Percentiles rank a stretch among this genome's conserved stretches.
These are phyloP conservation scores for Cladosporium oxysporum DNA, from an alignment of 2,329 filamentous ascomycete genomes.

Conservation along the genomic window DNA sequence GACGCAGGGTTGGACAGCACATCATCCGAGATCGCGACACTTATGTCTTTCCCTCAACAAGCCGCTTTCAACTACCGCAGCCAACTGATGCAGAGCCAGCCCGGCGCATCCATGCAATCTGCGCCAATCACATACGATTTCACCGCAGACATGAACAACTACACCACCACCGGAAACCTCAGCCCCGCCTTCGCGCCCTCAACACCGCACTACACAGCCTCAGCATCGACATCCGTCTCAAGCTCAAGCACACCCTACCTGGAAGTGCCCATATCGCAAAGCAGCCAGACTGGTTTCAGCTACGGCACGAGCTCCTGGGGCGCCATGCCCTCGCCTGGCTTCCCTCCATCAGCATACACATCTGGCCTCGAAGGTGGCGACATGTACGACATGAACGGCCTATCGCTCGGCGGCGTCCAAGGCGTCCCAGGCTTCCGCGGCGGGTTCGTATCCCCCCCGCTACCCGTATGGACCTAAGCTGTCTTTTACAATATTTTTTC, in stretches of 20 bases:
- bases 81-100: conserved; percentile 27
- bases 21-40: conserved; percentile 45
- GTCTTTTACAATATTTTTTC: conserved; percentile 7
- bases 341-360: conserved; percentile 37
- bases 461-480: conserved; percentile 37
- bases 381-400: conserved; percentile 16
- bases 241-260: conserved; percentile 43
- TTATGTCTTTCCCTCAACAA: conserved; percentile 51
- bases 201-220: conserved; percentile 42
- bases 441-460: conserved; percentile 39
- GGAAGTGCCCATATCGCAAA: conserved; percentile 41
- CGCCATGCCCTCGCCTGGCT: conserved; percentile 36
- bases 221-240: conserved; percentile 26
- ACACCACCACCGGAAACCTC: conserved; percentile 39
- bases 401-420: conserved; percentile 20
- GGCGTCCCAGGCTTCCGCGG: conserved; percentile 28
- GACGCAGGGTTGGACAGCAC: conserved; percentile 44
- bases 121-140: conserved; percentile 23
- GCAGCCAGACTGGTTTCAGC: conserved; percentile 32
- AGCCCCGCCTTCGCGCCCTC: conserved; percentile 54
- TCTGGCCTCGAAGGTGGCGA: conserved; percentile 4
- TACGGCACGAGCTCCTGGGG: conserved; percentile 37
- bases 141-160: conserved; percentile 17
- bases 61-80: conserved; percentile 45
- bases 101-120: conserved; percentile 14